Evolutionary conservation across 2,329 filamentous ascomycete genomes (phyloP).

Genomic region (Fusarium oxysporum): DNA sequence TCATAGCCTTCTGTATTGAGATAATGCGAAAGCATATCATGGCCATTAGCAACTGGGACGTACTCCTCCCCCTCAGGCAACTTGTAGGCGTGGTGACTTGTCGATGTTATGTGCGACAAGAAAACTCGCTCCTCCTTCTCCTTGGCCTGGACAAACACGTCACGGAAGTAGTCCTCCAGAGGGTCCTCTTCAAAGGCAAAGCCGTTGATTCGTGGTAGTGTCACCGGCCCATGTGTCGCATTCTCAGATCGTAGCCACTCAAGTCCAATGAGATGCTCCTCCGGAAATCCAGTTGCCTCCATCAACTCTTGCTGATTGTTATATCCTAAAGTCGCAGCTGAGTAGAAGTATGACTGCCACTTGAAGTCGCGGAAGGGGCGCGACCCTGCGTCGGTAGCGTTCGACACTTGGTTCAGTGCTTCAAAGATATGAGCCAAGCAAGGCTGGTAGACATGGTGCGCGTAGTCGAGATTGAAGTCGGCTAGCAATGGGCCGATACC

Average conservation of each 20-base stretch:
- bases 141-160: conserved; percentile 47
- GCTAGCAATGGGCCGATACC: conserved; percentile 56
- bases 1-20: conserved; percentile 49
- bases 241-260: conserved; percentile 47
- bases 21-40: conserved; percentile 49
- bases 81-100: conserved; percentile 50
- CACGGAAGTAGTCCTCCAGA: conserved; percentile 49
- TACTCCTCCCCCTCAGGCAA: conserved; percentile 46
- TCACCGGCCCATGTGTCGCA: conserved; percentile 47
- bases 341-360: conserved; percentile 50
- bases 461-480: conserved; percentile 57
- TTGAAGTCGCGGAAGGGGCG: conserved; percentile 32
- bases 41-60: conserved; percentile 40
- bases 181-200: conserved; percentile 50
- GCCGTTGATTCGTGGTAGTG: conserved; percentile 49
- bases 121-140: conserved; percentile 46
- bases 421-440: conserved; percentile 56
- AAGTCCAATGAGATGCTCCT: conserved; percentile 43
- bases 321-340: conserved; percentile 48
- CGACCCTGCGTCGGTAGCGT: neutral
- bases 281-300: conserved; percentile 42
- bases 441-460: conserved; percentile 58
- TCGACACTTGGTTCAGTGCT: conserved; percentile 46
- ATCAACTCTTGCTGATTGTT: conserved; percentile 51
- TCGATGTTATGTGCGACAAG: conserved; percentile 20